Conservation (phyloP, 2,329 filamentous ascomycete genomes). For the Talaromyces sp. region DNA sequence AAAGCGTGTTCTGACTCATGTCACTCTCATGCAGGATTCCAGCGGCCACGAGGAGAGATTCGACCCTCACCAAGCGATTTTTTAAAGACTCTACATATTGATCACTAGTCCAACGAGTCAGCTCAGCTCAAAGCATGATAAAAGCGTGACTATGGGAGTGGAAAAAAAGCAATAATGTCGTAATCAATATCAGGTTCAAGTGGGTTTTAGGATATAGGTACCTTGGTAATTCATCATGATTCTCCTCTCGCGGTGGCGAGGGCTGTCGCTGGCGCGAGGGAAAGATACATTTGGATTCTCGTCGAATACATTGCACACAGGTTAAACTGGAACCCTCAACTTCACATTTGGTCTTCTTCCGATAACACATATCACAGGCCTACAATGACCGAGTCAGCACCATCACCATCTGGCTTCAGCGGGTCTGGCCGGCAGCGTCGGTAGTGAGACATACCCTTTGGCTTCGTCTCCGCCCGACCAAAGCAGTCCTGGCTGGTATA, state of each 20-base stretch:
- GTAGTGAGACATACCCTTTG: constrained; percentile 13
- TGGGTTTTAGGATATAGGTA: too few species aligned
- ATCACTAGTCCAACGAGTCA: constrained; percentile 47
- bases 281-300: constrained; percentile 91
- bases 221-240: constrained; percentile 88
- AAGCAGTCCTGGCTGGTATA: background rate
- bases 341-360: constrained; percentile 88
- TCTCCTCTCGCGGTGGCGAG: constrained; percentile 58
- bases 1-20: constrained; percentile 50
- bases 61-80: constrained; percentile 87
- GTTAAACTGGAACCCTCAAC: constrained; percentile 72
- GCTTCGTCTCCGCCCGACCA: constrained; percentile 9
- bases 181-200: too few species aligned
- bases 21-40: constrained; percentile 82
- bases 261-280: constrained; percentile 64
- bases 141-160: too few species aligned
- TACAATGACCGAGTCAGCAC: constrained; percentile 38
- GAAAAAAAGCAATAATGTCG: too few species aligned
- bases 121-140: background rate
- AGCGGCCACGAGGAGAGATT: constrained; percentile 79
- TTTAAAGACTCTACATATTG: constrained; percentile 94
- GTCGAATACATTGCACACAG: constrained; percentile 89
- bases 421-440: background rate
- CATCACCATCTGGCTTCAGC: background rate
- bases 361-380: constrained; percentile 92